phyloP scores from a whole-genome alignment of 805 yeast genomes.

The Candida saitoana region DNA sequence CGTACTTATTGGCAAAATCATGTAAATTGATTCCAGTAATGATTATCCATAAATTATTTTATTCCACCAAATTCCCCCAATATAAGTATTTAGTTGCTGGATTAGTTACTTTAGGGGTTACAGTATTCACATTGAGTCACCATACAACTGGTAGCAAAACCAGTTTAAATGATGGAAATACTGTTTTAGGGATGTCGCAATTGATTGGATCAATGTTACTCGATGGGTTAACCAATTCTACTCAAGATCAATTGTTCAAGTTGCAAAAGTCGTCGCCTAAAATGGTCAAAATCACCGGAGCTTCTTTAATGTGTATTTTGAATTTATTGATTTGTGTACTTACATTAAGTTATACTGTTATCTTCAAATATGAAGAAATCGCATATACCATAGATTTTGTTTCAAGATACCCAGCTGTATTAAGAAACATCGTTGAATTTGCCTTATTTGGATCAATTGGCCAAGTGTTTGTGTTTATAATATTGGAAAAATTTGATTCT shows the following conservation, averaged over 20 bases:
- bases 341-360: slow-evolving; percentile 46
- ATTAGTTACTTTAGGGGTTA: slow-evolving; percentile 80
- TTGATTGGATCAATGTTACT: slow-evolving; percentile 62
- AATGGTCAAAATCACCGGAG: slow-evolving; percentile 60
- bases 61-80: slow-evolving; percentile 65
- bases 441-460: slow-evolving; percentile 85
- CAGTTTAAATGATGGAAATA: slow-evolving; percentile 38
- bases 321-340: slow-evolving; percentile 43
- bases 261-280: slow-evolving; percentile 17
- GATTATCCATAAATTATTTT: slow-evolving; percentile 69
- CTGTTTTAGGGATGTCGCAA: slow-evolving; percentile 55
- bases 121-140: slow-evolving; percentile 63
- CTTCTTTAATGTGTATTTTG: slow-evolving; percentile 76
- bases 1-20: slow-evolving; percentile 82
- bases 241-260: slow-evolving; percentile 82
- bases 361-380: slow-evolving; percentile 45
- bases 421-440: slow-evolving; percentile 59
- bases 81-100: slow-evolving; percentile 77
- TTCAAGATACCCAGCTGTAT: slow-evolving; percentile 46
- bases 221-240: slow-evolving; percentile 90
- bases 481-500: slow-evolving; percentile 82
- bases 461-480: slow-evolving; percentile 86
- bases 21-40: slow-evolving; percentile 95
- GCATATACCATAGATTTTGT: slow-evolving; percentile 48
- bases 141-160: slow-evolving; percentile 19